A percentile compares a stretch with the other conserved stretches of the same genome.
These are phyloP conservation scores for Macrotyloma uniflorum DNA, from an alignment of 306 rosid species.

Conservation along the genomic window DNA sequence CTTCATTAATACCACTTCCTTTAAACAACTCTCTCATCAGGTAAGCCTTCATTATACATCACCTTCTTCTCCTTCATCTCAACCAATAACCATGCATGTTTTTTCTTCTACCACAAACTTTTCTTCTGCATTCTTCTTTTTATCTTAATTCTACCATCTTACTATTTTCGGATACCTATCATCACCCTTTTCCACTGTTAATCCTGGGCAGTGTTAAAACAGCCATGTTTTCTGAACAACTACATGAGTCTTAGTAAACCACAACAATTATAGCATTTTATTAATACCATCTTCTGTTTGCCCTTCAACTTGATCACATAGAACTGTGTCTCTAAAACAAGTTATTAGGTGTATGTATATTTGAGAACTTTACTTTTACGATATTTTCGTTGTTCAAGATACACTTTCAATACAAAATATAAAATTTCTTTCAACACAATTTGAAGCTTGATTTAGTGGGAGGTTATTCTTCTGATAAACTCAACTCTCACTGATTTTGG, in stretches of 20 bases:
- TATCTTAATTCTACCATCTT: not conserved
- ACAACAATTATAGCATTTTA: not conserved
- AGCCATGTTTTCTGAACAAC: not conserved
- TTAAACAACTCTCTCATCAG: conserved; percentile 2
- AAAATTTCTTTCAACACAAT: too few species aligned
- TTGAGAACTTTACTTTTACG: too few species aligned
- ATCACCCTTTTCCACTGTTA: not conserved
- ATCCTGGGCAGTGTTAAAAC: not conserved
- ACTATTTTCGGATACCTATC: not conserved
- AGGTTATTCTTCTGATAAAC: too few species aligned
- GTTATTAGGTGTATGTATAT: too few species aligned
- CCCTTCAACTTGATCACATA: not conserved
- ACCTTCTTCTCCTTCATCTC: not conserved
- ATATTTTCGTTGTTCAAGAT: too few species aligned
- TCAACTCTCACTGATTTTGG: too few species aligned
- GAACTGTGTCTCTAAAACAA: not conserved
- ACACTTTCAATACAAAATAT: too few species aligned
- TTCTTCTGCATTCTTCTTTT: not conserved
- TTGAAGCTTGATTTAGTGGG: too few species aligned
- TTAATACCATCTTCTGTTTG: not conserved
- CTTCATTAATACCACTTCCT: not conserved
- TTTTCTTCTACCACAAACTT: not conserved
- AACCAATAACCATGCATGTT: not conserved
- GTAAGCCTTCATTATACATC: not conserved
- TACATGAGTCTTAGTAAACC: not conserved